phyloP scores from a whole-genome alignment of 2,329 filamentous ascomycete genomes.

The Bimuria novae-zelandiae region DNA sequence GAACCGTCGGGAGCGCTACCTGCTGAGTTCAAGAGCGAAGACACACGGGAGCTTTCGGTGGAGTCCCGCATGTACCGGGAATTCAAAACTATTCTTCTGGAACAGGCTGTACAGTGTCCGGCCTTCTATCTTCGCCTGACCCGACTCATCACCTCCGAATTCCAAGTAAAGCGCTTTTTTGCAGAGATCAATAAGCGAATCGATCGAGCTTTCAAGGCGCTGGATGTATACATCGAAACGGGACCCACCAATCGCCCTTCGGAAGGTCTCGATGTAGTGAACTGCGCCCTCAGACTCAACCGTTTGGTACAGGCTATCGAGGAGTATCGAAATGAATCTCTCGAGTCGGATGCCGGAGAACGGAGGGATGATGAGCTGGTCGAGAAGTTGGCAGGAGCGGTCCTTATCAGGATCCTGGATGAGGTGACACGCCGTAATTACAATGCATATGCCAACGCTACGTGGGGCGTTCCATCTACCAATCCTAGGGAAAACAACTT shows the following conservation, averaged over 20 bases:
- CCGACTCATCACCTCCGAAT: constrained; percentile 36
- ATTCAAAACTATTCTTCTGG: constrained; percentile 33
- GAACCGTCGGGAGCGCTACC: constrained; percentile 43
- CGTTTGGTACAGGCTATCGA: constrained; percentile 32
- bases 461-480: constrained; percentile 33
- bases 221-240: constrained; percentile 37
- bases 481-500: constrained; percentile 38
- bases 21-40: constrained; percentile 35
- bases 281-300: constrained; percentile 37
- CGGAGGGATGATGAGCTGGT: constrained; percentile 15
- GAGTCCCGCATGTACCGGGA: constrained; percentile 38
- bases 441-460: constrained; percentile 37
- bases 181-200: constrained; percentile 41
- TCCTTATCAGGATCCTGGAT: constrained; percentile 40
- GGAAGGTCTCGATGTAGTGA: constrained; percentile 33
- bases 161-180: constrained; percentile 42
- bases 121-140: constrained; percentile 34
- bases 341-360: constrained; percentile 16
- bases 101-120: constrained; percentile 33
- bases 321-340: constrained; percentile 32
- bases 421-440: constrained; percentile 38
- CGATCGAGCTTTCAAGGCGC: constrained; percentile 29
- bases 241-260: constrained; percentile 31
- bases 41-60: constrained; percentile 27
- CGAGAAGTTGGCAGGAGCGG: constrained; percentile 31